These are phyloP conservation scores for Erysimum cheiranthoides DNA, from an alignment of 345 rosid species.

Conservation along the genomic window DNA sequence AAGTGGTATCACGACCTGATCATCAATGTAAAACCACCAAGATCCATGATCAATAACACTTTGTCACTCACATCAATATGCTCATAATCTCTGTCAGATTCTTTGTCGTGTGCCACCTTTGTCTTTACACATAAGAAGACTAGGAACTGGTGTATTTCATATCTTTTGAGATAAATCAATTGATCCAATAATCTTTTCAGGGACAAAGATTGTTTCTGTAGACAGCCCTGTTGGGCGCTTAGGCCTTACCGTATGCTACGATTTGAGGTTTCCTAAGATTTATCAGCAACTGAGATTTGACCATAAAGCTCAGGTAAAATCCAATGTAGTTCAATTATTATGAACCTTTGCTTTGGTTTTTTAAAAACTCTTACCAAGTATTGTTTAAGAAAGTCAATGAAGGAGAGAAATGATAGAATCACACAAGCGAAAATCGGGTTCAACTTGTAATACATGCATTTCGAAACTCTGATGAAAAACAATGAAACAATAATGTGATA, in stretches of 20 bases:
- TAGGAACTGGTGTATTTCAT: constrained; percentile 2
- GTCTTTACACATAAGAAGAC: not conserved
- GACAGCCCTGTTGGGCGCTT: constrained; percentile 88
- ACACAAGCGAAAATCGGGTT: not conserved
- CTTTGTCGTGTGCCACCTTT: not conserved
- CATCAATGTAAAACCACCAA: not conserved
- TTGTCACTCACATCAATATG: not conserved
- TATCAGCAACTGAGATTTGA: constrained; percentile 87
- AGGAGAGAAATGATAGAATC: not conserved
- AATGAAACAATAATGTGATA: constrained; percentile 8
- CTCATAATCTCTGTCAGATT: not conserved
- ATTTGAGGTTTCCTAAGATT: constrained; percentile 89
- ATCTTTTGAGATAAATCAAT: constrained; percentile 18
- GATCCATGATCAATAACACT: constrained; percentile 11
- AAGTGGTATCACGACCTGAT: not conserved
- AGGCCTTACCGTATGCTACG: constrained; percentile 90
- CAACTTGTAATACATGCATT: not conserved
- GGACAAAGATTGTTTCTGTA: constrained; percentile 67
- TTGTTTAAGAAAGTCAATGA: not conserved
- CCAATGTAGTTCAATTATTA: not conserved
- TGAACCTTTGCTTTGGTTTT: too few relatives aligned
- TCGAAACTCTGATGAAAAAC: not conserved
- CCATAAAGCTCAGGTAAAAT: constrained; percentile 74
- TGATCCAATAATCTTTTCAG: constrained; percentile 45
- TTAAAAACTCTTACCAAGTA: not conserved